Evolutionary conservation across 148 eudicot species (phyloP).

Genomic region (Rhododendron williamsianum): DNA sequence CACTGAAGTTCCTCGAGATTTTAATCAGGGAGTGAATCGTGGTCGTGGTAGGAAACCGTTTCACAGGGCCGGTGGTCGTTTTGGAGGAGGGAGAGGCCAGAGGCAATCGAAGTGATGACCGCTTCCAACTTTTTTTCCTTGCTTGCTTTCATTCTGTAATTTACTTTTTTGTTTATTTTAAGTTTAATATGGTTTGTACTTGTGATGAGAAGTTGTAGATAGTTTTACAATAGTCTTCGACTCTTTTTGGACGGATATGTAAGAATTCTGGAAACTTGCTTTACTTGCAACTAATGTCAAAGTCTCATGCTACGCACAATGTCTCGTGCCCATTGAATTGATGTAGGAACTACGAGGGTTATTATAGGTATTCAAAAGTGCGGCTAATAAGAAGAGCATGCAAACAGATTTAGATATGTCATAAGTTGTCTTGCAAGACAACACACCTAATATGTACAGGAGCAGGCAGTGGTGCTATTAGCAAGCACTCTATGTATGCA

Average conservation of each 20-base stretch:
- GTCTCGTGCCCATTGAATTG: background rate
- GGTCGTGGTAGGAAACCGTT: conserved; percentile 40
- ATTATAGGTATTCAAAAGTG: background rate
- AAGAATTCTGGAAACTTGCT: background rate
- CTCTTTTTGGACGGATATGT: background rate
- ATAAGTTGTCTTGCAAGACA: background rate
- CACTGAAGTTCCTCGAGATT: conserved; percentile 23
- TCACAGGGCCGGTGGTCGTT: conserved; percentile 57
- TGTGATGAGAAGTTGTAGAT: conserved; percentile 8
- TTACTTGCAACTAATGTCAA: background rate
- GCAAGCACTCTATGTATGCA: background rate
- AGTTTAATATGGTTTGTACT: background rate
- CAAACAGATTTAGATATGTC: background rate
- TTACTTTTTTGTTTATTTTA: background rate
- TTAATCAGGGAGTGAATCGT: conserved; percentile 29
- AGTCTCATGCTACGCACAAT: background rate
- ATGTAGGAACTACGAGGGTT: background rate
- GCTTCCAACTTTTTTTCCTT: background rate
- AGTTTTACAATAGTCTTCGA: background rate
- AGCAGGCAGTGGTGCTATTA: background rate
- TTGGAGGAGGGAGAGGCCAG: conserved; percentile 55
- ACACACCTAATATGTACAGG: background rate
- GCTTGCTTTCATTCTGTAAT: background rate
- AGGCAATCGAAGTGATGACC: conserved; percentile 15
- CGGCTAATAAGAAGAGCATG: background rate